A percentile compares a stretch with the other conserved stretches of the same genome.
phyloP scores from a whole-genome alignment of 2,329 filamentous ascomycete genomes.

The Colletotrichum incanum region DNA sequence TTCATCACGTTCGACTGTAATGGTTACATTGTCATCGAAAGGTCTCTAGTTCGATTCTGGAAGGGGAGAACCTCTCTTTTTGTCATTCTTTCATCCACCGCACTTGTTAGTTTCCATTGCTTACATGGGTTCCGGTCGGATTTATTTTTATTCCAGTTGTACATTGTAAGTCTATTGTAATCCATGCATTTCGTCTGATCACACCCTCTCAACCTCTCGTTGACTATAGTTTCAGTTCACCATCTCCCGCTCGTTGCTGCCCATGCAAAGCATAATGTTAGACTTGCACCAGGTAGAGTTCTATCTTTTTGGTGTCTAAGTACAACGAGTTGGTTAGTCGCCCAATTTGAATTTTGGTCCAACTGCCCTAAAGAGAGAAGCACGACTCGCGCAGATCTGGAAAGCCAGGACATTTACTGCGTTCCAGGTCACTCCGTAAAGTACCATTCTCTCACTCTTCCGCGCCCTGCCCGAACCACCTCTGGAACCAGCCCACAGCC shows the following conservation, averaged over 20 bases:
- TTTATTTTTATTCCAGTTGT: background rate
- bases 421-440: background rate
- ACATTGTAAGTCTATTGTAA: background rate
- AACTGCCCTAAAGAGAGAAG: background rate
- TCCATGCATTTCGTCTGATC: background rate
- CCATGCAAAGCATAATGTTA: too few species aligned
- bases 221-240: background rate
- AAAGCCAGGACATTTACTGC: background rate
- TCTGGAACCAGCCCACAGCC: conserved; percentile 50
- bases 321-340: background rate
- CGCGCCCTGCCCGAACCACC: conserved; percentile 37
- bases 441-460: conserved; percentile 3
- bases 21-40: conserved; percentile 37
- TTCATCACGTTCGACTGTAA: conserved; percentile 42
- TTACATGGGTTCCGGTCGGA: background rate
- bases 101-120: background rate
- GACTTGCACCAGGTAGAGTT: background rate
- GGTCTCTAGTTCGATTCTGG: conserved; percentile 41
- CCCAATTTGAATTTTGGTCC: background rate
- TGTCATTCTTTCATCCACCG: background rate
- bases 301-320: background rate
- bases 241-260: background rate
- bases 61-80: conserved; percentile 23
- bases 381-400: background rate
- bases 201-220: background rate